These are phyloP conservation scores for Gaultheria prostrata DNA, from an alignment of 148 eudicot species.

Conservation along the genomic window DNA sequence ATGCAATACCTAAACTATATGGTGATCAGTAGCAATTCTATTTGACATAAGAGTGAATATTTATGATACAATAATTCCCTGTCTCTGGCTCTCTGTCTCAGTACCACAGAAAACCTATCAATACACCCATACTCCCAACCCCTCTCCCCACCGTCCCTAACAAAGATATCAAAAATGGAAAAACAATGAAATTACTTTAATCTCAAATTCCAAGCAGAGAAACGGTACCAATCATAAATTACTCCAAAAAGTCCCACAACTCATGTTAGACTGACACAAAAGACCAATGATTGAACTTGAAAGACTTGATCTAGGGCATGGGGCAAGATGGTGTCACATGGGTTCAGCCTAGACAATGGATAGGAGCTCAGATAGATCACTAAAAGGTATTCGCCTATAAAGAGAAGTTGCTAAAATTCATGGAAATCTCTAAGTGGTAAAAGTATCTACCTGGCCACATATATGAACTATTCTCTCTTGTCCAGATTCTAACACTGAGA, in stretches of 20 bases:
- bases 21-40: neutral
- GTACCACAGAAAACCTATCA: neutral
- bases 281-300: neutral
- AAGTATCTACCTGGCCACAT: neutral
- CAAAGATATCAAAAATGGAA: neutral
- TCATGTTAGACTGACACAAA: neutral
- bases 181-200: neutral
- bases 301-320: neutral
- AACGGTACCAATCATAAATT: no score
- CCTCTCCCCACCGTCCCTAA: neutral
- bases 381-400: neutral
- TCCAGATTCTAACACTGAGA: neutral
- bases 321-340: conserved; percentile 15
- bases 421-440: neutral
- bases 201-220: neutral
- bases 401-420: neutral
- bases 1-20: no score
- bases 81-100: neutral
- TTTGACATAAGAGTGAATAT: neutral
- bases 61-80: neutral
- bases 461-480: neutral
- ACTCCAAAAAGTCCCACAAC: neutral
- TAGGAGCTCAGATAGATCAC: neutral
- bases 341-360: neutral
- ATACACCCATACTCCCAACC: neutral